Conservation (phyloP, 2,329 filamentous ascomycete genomes). For the Trichophyton schoenleinii region DNA sequence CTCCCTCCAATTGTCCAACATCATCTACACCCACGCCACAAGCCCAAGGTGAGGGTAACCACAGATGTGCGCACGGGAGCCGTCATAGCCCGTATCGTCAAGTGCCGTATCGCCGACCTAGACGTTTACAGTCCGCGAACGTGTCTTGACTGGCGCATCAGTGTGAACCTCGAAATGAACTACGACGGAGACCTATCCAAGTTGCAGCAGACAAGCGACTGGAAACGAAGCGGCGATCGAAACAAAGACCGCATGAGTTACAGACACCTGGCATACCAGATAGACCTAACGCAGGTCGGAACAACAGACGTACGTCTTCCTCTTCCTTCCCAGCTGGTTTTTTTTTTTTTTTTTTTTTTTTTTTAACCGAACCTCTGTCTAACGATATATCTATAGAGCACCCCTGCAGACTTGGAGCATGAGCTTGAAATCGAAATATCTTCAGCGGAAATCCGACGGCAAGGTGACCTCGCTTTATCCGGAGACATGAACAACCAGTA, state of each 20-base stretch:
- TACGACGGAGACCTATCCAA: slow-evolving; percentile 57
- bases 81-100: slow-evolving; percentile 74
- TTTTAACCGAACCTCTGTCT: not conserved
- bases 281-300: slow-evolving; percentile 87
- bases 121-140: slow-evolving; percentile 68
- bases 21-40: slow-evolving; percentile 47
- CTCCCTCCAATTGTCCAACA: slow-evolving; percentile 54
- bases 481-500: slow-evolving; percentile 32
- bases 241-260: slow-evolving; percentile 89
- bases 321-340: not conserved
- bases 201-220: slow-evolving; percentile 35
- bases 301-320: slow-evolving; percentile 33
- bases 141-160: slow-evolving; percentile 81
- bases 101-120: slow-evolving; percentile 76
- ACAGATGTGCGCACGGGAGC: slow-evolving; percentile 59
- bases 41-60: slow-evolving; percentile 59
- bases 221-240: slow-evolving; percentile 43
- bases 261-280: slow-evolving; percentile 70
- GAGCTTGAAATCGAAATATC: slow-evolving; percentile 40
- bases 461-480: slow-evolving; percentile 30
- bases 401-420: slow-evolving; percentile 20
- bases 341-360: not conserved
- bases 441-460: slow-evolving; percentile 32
- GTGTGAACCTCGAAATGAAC: slow-evolving; percentile 86
- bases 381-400: not conserved